Percentiles rank a stretch among this genome's conserved stretches.
These are phyloP conservation scores for Fusarium sp. DNA, from an alignment of 2,329 filamentous ascomycete species.

Conservation along the genomic window DNA sequence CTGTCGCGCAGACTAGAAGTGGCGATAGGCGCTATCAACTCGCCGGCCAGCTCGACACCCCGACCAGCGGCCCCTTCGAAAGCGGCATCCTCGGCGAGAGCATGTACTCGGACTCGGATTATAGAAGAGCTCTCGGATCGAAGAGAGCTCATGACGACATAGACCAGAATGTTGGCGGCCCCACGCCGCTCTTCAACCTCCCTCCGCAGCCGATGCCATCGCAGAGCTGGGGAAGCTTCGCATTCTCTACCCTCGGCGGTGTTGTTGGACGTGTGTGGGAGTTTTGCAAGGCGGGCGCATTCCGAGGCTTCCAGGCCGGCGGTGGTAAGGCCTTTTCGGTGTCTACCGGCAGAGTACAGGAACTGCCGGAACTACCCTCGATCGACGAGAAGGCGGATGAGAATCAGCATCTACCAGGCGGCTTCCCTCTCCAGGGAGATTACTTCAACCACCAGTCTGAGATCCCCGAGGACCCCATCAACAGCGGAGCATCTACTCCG, in stretches of 20 bases:
- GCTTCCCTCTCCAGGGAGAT: constrained; percentile 49
- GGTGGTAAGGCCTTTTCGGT: constrained; percentile 80
- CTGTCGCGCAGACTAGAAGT: constrained; percentile 26
- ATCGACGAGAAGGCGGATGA: constrained; percentile 32
- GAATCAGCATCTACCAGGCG: constrained; percentile 44
- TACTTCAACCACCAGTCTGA: constrained; percentile 24
- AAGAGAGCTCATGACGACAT: constrained; percentile 55
- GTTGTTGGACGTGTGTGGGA: constrained; percentile 85
- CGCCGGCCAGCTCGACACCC: constrained; percentile 66
- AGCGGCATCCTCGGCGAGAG: constrained; percentile 62
- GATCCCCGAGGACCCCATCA: constrained; percentile 46
- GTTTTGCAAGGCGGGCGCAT: constrained; percentile 81
- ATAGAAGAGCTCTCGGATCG: constrained; percentile 64
- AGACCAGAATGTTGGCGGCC: constrained; percentile 50
- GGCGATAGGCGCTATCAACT: constrained; percentile 58
- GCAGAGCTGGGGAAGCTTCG: constrained; percentile 67
- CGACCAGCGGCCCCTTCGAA: constrained; percentile 49
- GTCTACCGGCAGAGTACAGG: constrained; percentile 38
- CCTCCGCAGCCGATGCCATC: constrained; percentile 47
- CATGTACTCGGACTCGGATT: constrained; percentile 68
- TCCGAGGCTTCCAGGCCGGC: constrained; percentile 88
- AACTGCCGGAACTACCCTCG: constrained; percentile 35
- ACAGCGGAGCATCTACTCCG: constrained; percentile 56
- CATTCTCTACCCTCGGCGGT: constrained; percentile 72
- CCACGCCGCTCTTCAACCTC: constrained; percentile 50